Conservation (phyloP, 2,329 filamentous ascomycete genomes). For the Cordyceps farinosa region DNA sequence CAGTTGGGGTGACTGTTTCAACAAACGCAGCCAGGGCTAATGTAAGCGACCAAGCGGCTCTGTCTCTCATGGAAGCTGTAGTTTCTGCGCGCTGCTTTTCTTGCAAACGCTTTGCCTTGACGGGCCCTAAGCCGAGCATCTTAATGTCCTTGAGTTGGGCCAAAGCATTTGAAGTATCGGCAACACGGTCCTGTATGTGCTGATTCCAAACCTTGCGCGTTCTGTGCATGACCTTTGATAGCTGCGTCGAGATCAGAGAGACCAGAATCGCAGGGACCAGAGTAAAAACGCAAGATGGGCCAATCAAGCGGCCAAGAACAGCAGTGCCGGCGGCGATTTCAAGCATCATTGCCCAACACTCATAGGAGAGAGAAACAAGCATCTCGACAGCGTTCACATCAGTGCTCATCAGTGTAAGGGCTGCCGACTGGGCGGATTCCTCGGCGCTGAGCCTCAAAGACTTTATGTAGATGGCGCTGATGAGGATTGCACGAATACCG, state of each 20-base stretch:
- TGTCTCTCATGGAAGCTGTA: neutral
- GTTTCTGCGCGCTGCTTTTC: neutral
- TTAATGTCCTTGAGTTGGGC: conserved; percentile 2
- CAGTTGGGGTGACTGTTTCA: neutral
- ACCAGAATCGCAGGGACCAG: neutral
- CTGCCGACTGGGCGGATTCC: neutral
- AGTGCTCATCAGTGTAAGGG: conserved; percentile 1
- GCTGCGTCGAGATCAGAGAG: neutral
- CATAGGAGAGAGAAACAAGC: neutral
- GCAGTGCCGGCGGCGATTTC: neutral
- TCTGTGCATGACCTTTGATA: neutral
- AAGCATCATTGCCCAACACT: neutral
- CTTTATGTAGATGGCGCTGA: neutral
- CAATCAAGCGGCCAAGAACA: neutral
- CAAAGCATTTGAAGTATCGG: neutral
- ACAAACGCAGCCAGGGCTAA: neutral
- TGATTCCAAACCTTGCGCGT: no score
- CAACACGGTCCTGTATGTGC: neutral
- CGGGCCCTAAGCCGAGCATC: neutral
- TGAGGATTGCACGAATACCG: neutral
- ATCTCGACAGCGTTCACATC: neutral
- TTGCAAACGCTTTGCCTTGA: neutral
- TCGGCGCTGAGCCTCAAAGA: neutral
- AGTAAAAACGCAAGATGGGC: neutral
- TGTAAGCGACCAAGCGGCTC: no score